Conservation (phyloP, 352 stramenopile species). For the Globisporangium paroecandrum region DNA sequence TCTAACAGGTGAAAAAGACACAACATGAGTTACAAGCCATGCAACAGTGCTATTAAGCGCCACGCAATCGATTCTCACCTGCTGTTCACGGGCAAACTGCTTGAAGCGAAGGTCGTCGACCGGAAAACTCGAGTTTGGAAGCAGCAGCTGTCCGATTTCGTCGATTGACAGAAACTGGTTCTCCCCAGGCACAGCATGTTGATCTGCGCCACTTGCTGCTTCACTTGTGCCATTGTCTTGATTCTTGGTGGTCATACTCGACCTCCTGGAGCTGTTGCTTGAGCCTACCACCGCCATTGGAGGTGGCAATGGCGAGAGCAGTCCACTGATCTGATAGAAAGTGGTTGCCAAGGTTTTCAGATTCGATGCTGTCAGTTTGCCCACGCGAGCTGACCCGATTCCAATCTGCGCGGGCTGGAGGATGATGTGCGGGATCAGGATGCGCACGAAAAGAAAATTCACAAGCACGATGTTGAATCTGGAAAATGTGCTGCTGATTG, state of each 20-base stretch:
- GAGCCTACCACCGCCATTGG: constrained; percentile 10
- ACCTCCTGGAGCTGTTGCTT: not conserved
- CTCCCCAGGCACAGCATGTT: not conserved
- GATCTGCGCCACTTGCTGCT: not conserved
- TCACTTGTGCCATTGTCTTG: not conserved
- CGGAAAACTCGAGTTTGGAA: constrained; percentile 30
- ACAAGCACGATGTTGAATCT: constrained; percentile 54
- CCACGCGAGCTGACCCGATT: constrained; percentile 28
- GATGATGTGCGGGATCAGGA: constrained; percentile 59
- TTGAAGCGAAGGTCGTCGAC: constrained; percentile 21
- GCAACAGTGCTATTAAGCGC: not conserved
- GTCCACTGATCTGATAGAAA: constrained; percentile 41
- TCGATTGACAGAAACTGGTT: constrained; percentile 27
- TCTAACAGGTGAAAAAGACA: not conserved
- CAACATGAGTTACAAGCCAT: not conserved
- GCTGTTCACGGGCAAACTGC: constrained; percentile 29
- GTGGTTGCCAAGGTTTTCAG: constrained; percentile 46
- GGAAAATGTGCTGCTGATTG: constrained; percentile 12
- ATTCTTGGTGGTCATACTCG: not conserved
- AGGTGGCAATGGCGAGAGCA: constrained; percentile 42
- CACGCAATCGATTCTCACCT: constrained; percentile 3
- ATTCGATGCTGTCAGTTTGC: constrained; percentile 29
- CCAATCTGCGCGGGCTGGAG: constrained; percentile 46
- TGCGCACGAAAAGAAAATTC: constrained; percentile 60
- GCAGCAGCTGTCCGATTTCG: constrained; percentile 26